A percentile compares a stretch with the other conserved stretches of the same genome.
These are phyloP conservation scores for Aspergillus pseudoterreus DNA, from an alignment of 2,329 filamentous ascomycete genomes.

Conservation along the genomic window DNA sequence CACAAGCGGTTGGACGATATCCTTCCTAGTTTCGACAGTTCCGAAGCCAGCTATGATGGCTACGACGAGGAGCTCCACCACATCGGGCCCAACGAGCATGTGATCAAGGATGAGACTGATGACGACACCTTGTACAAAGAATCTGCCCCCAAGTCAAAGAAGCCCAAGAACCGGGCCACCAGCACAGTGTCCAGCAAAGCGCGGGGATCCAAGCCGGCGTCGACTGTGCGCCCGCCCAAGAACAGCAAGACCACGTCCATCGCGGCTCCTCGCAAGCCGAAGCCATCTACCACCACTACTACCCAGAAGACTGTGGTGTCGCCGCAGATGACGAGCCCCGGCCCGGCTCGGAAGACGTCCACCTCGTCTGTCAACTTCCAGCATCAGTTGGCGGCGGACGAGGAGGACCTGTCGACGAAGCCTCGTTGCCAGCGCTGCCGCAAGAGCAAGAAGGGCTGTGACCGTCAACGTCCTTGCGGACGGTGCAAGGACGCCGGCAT, in stretches of 20 bases:
- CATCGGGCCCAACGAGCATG: slow-evolving; percentile 49
- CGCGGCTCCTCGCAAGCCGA: slow-evolving; percentile 37
- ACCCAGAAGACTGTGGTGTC: slow-evolving; percentile 41
- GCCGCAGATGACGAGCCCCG: slow-evolving; percentile 34
- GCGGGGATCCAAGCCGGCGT: slow-evolving; percentile 26
- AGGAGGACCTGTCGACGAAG: slow-evolving; percentile 91
- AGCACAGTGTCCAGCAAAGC: slow-evolving; percentile 29
- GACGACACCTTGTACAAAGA: slow-evolving; percentile 35
- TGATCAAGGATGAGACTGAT: slow-evolving; percentile 55
- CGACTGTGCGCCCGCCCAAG: slow-evolving; percentile 26
- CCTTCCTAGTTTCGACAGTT: slow-evolving; percentile 55
- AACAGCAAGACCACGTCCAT: slow-evolving; percentile 31
- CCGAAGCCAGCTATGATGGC: slow-evolving; percentile 60
- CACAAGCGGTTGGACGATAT: slow-evolving; percentile 51
- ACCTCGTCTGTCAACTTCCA: slow-evolving; percentile 61
- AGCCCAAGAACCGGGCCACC: slow-evolving; percentile 48
- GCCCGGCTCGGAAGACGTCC: slow-evolving; percentile 52
- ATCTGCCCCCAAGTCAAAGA: slow-evolving; percentile 46
- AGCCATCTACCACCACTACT: slow-evolving; percentile 18
- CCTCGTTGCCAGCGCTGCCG: slow-evolving; percentile 96
- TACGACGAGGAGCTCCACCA: slow-evolving; percentile 53
- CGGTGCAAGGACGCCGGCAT: slow-evolving; percentile 95
- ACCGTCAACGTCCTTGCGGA: slow-evolving; percentile 90
- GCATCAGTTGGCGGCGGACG: slow-evolving; percentile 61
- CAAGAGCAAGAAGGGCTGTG: slow-evolving; percentile 99